A percentile compares a stretch with the other conserved stretches of the same genome.
These are phyloP conservation scores for Phytopythium kandeliae DNA, from an alignment of 352 stramenopile species.

Conservation along the genomic window DNA sequence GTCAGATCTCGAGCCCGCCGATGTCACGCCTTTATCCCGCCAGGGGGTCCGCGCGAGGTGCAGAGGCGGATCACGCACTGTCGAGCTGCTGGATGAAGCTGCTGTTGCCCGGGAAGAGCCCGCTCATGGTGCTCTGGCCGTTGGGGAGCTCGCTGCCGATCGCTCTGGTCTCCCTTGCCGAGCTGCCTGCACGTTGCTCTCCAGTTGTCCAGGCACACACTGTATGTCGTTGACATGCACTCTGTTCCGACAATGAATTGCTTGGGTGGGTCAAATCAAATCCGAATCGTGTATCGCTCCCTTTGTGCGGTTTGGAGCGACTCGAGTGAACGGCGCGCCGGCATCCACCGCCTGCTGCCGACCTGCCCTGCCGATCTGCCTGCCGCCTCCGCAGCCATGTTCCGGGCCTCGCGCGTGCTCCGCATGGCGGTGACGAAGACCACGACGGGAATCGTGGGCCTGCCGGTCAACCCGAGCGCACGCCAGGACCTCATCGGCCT, in stretches of 20 bases:
- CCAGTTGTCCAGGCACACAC: no score
- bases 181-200: no score
- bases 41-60: background rate
- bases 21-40: no score
- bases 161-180: no score
- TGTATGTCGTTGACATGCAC: no score
- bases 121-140: constrained; percentile 37
- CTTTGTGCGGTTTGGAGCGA: background rate
- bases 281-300: background rate
- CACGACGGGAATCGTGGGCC: constrained; percentile 78
- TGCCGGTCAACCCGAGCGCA: constrained; percentile 80
- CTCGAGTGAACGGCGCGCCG: constrained; percentile 3
- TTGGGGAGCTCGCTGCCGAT: no score
- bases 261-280: no score
- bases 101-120: constrained; percentile 73
- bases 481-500: constrained; percentile 81
- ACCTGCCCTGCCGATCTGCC: background rate
- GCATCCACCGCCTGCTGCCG: background rate
- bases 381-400: constrained; percentile 30
- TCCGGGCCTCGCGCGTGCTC: constrained; percentile 67
- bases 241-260: no score
- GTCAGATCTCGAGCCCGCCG: no score
- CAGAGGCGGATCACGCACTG: constrained; percentile 34
- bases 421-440: constrained; percentile 86
- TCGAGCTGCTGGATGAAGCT: constrained; percentile 83